Evolutionary conservation across 2,329 filamentous ascomycete genomes (phyloP).

Genomic region (Coniochaeta sp.): DNA sequence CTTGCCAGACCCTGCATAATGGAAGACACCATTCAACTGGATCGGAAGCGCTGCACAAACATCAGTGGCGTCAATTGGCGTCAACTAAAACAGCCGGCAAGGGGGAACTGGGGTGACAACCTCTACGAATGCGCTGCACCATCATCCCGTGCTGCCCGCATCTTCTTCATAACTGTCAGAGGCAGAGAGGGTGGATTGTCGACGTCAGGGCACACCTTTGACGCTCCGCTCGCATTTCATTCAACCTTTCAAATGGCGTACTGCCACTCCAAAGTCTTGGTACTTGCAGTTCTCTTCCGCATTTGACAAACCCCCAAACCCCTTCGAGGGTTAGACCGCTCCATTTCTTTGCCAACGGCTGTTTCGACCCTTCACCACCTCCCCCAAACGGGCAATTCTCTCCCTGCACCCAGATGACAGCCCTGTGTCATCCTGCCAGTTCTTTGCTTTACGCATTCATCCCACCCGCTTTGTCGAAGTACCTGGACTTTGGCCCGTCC

Average conservation of each 20-base stretch:
- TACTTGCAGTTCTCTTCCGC: neutral
- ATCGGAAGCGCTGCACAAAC: neutral
- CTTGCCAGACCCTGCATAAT: constrained; percentile 1
- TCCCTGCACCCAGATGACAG: neutral
- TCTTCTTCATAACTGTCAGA: too few relatives aligned
- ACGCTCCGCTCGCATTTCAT: neutral
- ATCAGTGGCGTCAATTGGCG: constrained; percentile 1
- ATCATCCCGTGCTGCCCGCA: neutral
- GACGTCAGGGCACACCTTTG: neutral
- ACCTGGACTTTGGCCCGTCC: too few relatives aligned
- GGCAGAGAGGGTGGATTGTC: too few relatives aligned
- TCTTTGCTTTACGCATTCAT: too few relatives aligned
- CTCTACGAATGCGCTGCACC: too few relatives aligned
- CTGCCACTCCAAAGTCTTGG: too few relatives aligned
- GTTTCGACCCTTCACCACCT: neutral
- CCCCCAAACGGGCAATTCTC: neutral
- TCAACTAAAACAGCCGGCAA: neutral
- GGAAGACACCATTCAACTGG: neutral
- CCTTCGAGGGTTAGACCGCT: neutral
- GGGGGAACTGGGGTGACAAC: too few relatives aligned
- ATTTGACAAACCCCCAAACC: neutral
- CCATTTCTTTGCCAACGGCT: neutral
- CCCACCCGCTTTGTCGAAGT: too few relatives aligned
- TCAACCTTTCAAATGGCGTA: too few relatives aligned
- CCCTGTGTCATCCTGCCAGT: too few relatives aligned